phyloP scores from a whole-genome alignment of 140 eudicot genomes.

The Senecio squalidus region DNA sequence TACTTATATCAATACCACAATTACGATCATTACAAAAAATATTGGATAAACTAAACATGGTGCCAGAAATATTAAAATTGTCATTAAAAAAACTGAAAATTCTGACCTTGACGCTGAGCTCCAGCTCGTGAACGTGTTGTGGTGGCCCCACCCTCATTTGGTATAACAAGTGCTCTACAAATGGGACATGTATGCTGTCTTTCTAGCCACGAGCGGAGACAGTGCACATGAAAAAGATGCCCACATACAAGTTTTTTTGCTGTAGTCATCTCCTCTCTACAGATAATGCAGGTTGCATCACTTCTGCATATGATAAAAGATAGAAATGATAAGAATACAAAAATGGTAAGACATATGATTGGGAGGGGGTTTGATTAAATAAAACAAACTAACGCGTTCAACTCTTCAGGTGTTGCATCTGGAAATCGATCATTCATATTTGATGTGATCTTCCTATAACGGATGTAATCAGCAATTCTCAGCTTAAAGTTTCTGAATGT shows the following conservation, averaged over 20 bases:
- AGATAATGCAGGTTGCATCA: conserved; percentile 94
- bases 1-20: too few relatives aligned
- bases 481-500: conserved; percentile 90
- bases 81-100: background rate
- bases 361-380: background rate
- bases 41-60: too few relatives aligned
- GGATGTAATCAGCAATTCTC: conserved; percentile 90
- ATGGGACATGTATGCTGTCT: conserved; percentile 95
- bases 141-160: conserved; percentile 66
- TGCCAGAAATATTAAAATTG: too few relatives aligned
- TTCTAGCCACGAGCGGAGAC: conserved; percentile 97
- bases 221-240: conserved; percentile 95
- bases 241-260: conserved; percentile 91
- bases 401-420: conserved; percentile 93
- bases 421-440: conserved; percentile 99
- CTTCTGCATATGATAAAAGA: conserved; percentile 45
- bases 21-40: background rate
- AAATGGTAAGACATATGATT: background rate
- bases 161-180: conserved; percentile 93
- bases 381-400: conserved; percentile 48
- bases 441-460: conserved; percentile 90
- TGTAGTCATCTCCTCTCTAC: conserved; percentile 94
- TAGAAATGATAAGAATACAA: background rate
- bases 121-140: conserved; percentile 49
- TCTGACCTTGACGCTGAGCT: conserved; percentile 63